Base-by-base conservation (phyloP, 352 stramenopile species). In the Peronospora tabacina region DNA sequence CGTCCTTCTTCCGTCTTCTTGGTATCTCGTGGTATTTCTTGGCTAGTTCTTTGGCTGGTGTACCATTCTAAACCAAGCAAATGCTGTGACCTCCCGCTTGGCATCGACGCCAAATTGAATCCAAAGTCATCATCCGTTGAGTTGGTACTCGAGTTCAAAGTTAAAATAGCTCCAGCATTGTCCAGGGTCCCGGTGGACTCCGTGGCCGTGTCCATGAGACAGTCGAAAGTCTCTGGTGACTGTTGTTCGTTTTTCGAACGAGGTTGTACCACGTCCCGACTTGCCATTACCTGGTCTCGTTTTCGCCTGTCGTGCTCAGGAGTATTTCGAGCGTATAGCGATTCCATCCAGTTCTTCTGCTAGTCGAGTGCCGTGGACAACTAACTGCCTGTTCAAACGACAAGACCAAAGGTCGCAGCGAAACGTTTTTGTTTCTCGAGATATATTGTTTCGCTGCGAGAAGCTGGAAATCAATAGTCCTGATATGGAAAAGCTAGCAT, bases 281-380 rank as follows among this genome's bases (percentile, higher is more conserved):
- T 44, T 17, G 28, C 48, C 19, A 50, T 42, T 29, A 34, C 26
- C 30, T 49, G 26, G 5, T 57, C 51, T 10, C 36, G 37, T 12
- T 54, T 12, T 68, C 51, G 19, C 56, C 47, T 10, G 51, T 47
- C 11, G 54, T 68, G n/a, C n/a, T n/a, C n/a, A 28, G 59, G 59
- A 6, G 59, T 68, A 20, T 68, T 54, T 30, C 55, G 61, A 43
- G 56, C 61, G 35, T 66, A 69, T 2, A 69, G 56, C 30, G 61
- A 69, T 55, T 69, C 61, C 61, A 69, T 69, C 19, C n/a, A 51
- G 20, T 45, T 48, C 8, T 15, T 8, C 15, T 30, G 40, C 22
- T 10, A 36, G 6, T 35, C 10, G 30, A 20, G 33, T 40, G 39
- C n/a, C 36, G 45, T 61, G 50, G 50, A 33, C 36, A 17, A 61